Base-by-base conservation (phyloP, 2,329 filamentous ascomycete species). In the Neophaeococcomyces mojaviensis region DNA sequence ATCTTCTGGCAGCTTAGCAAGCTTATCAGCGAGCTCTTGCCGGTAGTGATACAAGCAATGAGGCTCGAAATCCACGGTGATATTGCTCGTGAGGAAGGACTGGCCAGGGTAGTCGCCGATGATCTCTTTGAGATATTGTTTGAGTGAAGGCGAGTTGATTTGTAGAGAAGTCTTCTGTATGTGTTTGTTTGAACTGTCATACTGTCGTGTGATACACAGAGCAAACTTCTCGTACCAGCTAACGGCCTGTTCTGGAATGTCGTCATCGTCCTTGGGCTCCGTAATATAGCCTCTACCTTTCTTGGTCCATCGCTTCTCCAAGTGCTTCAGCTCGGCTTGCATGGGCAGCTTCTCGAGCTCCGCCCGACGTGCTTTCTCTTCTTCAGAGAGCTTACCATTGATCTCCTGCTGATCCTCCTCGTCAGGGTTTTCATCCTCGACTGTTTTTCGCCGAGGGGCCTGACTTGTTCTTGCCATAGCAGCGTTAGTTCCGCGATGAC, bases 81-180 rank as follows among this genome's bases (percentile, higher is more conserved):
- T 86, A 0, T 78, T 82, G 36, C 92, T 86, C 49, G 89, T 84
- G 3, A 90, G 85, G 38, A 94, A 67, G 52, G 82, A 88, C 32
- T 94, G 74, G 12, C 85, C 81, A 59, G 86, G 87, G 58, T 87
- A 80, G 18, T 79, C 81, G 33, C 85, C 84, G 72, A 90, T 82
- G 9, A 89, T 74, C 34, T 81, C 79, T 40, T 76, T 72, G 1
- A 90, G 71, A 15, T 79, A 80, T 51, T 88, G 81, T 6, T 83
- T 82, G 2, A 95, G 71, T 12, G 79, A 67, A 55, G 88, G 88
- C 61, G 86, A 92, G 67, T 89, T 92, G 64, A 95, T 84, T 54
- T 94, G 87, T 39, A 95, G 79, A 12, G 82, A 68, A 0, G 88
- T 81, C 33, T 44, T 36, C 13, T 26, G 41, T 8, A 44, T 33